phyloP scores from a whole-genome alignment of 768 basidiomycete genomes.

The Psilocybe tampanensis region DNA sequence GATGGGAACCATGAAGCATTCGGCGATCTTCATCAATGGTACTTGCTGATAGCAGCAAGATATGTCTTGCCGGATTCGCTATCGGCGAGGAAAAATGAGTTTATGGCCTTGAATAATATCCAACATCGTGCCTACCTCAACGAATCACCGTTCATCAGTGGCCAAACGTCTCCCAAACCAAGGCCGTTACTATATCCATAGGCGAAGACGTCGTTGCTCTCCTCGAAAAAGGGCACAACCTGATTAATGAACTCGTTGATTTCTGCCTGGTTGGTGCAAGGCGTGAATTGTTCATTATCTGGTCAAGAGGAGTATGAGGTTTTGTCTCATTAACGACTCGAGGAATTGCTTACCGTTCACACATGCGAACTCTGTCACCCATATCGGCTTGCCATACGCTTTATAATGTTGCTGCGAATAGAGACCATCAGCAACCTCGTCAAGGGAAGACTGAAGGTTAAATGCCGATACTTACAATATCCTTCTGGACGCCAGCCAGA shows the following conservation, averaged over 20 bases:
- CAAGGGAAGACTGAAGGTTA: neutral
- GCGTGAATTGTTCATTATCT: slow-evolving; percentile 41
- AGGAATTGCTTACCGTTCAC: slow-evolving; percentile 38
- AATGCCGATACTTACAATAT: slow-evolving; percentile 34
- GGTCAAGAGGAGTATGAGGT: neutral
- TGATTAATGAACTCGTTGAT: slow-evolving; percentile 44
- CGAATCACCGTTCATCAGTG: slow-evolving; percentile 37
- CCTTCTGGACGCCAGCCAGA: slow-evolving; percentile 44
- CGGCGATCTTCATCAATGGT: slow-evolving; percentile 25
- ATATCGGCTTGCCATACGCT: slow-evolving; percentile 47
- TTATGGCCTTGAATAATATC: neutral
- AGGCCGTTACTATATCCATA: slow-evolving; percentile 52
- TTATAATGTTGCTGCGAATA: slow-evolving; percentile 41
- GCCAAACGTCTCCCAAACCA: slow-evolving; percentile 49
- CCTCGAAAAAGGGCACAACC: slow-evolving; percentile 41
- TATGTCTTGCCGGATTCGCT: slow-evolving; percentile 45
- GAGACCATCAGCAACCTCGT: neutral
- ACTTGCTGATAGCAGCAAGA: slow-evolving; percentile 41
- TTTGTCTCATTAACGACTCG: neutral
- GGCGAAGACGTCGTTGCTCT: slow-evolving; percentile 36
- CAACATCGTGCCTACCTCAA: slow-evolving; percentile 31
- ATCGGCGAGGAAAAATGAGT: slow-evolving; percentile 2
- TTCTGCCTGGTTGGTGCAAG: slow-evolving; percentile 44
- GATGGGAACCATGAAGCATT: neutral
- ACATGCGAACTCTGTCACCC: slow-evolving; percentile 53